A percentile compares a stretch with the other conserved stretches of the same genome.
Evolutionary conservation across 106 monocot species (phyloP).

Genomic region (Acanthochlamys bracteata): DNA sequence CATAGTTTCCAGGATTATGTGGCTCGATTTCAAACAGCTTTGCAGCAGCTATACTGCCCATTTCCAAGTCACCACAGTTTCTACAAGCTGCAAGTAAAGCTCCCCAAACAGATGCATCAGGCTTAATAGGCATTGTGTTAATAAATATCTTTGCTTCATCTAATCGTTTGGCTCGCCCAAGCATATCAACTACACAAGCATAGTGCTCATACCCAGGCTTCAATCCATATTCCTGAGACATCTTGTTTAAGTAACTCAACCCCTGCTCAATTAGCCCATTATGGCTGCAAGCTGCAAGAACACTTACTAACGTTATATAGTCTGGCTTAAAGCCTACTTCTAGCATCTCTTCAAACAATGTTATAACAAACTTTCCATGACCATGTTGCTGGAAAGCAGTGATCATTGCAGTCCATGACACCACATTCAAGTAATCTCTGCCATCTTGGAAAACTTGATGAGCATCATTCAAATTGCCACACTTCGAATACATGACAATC

Average conservation of each 20-base stretch:
- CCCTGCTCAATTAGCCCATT: constrained; percentile 30
- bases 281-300: constrained; percentile 36
- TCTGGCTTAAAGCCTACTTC: constrained; percentile 11
- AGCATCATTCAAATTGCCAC: background rate
- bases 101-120: constrained; percentile 36
- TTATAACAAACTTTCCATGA: constrained; percentile 24
- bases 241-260: constrained; percentile 18
- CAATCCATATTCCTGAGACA: constrained; percentile 12
- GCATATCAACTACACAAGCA: constrained; percentile 46
- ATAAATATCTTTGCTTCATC: constrained; percentile 29
- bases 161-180: constrained; percentile 34
- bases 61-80: constrained; percentile 17
- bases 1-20: constrained; percentile 31
- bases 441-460: constrained; percentile 16
- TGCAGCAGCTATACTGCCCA: constrained; percentile 17
- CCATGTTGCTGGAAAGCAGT: constrained; percentile 34
- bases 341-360: constrained; percentile 17
- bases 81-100: constrained; percentile 29
- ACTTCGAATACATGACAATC: constrained; percentile 26
- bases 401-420: constrained; percentile 43
- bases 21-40: constrained; percentile 29
- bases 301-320: constrained; percentile 14
- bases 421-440: constrained; percentile 11
- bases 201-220: constrained; percentile 28
- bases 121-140: constrained; percentile 18